phyloP scores from a whole-genome alignment of 2,329 filamentous ascomycete species.

The Simplicillium aogashimaense region DNA sequence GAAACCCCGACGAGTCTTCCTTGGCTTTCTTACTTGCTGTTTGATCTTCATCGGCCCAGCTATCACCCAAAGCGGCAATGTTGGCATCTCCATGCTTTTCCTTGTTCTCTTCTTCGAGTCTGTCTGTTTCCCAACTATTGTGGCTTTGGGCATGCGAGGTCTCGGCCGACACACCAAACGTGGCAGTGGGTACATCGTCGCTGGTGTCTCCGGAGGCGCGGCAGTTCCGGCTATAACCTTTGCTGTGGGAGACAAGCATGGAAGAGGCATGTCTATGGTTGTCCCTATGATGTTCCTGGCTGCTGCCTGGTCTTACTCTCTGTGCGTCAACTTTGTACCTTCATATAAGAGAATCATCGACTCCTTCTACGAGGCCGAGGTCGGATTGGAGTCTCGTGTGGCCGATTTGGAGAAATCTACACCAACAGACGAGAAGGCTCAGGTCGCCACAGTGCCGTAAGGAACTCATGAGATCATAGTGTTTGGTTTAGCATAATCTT shows the following conservation, averaged over 20 bases:
- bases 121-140: constrained; percentile 73
- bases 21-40: constrained; percentile 52
- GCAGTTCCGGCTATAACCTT: constrained; percentile 64
- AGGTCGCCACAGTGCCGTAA: not conserved
- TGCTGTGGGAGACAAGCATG: constrained; percentile 51
- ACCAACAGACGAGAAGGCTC: constrained; percentile 13
- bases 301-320: constrained; percentile 43
- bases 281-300: constrained; percentile 55
- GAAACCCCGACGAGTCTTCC: constrained; percentile 57
- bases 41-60: constrained; percentile 51
- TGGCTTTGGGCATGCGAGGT: constrained; percentile 66
- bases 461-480: no score
- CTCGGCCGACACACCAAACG: constrained; percentile 69
- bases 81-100: constrained; percentile 52
- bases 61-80: constrained; percentile 34
- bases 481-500: constrained; percentile 8
- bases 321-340: constrained; percentile 57
- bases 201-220: constrained; percentile 63
- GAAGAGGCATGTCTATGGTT: constrained; percentile 53
- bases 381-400: constrained; percentile 23
- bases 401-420: constrained; percentile 11
- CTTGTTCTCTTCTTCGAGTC: constrained; percentile 69
- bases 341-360: constrained; percentile 55
- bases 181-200: constrained; percentile 60
- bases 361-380: constrained; percentile 34